These are phyloP conservation scores for Amphichorda felina DNA, from an alignment of 2,329 filamentous ascomycete species.

Conservation along the genomic window DNA sequence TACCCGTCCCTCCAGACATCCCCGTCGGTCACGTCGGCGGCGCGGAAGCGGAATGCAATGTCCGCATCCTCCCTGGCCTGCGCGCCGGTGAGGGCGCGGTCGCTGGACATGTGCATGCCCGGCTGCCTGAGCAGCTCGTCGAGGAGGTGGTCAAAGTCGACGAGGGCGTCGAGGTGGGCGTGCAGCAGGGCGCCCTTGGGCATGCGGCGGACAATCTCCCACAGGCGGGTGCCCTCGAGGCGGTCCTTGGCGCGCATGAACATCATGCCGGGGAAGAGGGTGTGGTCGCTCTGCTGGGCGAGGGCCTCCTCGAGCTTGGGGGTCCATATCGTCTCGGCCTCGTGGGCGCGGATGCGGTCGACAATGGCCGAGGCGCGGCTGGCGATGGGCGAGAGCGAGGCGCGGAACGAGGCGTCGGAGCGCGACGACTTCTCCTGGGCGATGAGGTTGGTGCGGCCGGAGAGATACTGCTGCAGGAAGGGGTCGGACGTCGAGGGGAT, in stretches of 20 bases:
- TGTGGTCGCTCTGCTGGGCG: slow-evolving; percentile 46
- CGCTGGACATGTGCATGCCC: slow-evolving; percentile 61
- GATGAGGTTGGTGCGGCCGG: slow-evolving; percentile 65
- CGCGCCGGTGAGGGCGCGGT: slow-evolving; percentile 41
- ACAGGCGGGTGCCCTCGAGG: slow-evolving; percentile 76
- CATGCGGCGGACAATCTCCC: slow-evolving; percentile 75
- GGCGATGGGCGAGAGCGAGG: slow-evolving; percentile 68
- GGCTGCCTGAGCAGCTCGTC: slow-evolving; percentile 57
- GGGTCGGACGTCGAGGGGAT: slow-evolving; percentile 51
- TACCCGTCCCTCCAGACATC: slow-evolving; percentile 57
- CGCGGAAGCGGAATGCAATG: slow-evolving; percentile 52
- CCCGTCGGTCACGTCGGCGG: slow-evolving; percentile 27
- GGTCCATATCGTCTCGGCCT: slow-evolving; percentile 68
- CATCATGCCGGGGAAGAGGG: slow-evolving; percentile 84
- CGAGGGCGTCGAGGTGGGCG: slow-evolving; percentile 84
- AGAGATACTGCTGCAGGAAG: slow-evolving; percentile 72
- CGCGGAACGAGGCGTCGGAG: slow-evolving; percentile 60
- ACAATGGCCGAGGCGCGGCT: slow-evolving; percentile 70
- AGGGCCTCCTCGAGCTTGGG: slow-evolving; percentile 58
- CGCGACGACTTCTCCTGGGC: slow-evolving; percentile 70
- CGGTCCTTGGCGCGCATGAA: slow-evolving; percentile 75
- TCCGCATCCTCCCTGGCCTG: slow-evolving; percentile 39
- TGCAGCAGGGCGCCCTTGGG: slow-evolving; percentile 82
- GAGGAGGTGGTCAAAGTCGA: slow-evolving; percentile 73
- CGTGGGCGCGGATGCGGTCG: slow-evolving; percentile 63